Conservation (phyloP, 2,329 filamentous ascomycete species). For the Exophiala viscosa region DNA sequence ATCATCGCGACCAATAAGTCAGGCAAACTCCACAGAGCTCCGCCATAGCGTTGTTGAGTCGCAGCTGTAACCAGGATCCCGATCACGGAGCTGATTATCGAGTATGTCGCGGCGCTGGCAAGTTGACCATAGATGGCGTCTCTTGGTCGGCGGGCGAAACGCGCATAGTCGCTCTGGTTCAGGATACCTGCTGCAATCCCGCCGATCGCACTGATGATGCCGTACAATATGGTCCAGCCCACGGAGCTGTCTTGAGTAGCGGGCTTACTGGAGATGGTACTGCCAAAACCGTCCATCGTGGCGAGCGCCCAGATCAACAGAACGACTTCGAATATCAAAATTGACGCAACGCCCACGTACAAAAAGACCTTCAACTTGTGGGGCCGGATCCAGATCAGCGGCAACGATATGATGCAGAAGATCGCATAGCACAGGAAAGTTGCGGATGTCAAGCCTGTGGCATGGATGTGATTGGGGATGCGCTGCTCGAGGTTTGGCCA, state of each 20-base stretch:
- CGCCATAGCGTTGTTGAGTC: conserved; percentile 34
- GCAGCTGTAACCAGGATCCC: conserved; percentile 39
- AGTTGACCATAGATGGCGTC: conserved; percentile 43
- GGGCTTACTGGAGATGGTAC: conserved; percentile 21
- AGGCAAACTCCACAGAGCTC: conserved; percentile 43
- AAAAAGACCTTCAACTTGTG: conserved; percentile 45
- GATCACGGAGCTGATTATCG: conserved; percentile 39
- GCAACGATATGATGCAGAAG: conserved; percentile 44
- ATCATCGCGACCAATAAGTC: conserved; percentile 36
- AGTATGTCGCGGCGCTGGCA: conserved; percentile 38
- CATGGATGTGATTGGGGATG: conserved; percentile 39
- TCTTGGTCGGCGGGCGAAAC: conserved; percentile 40
- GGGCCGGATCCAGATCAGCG: conserved; percentile 45
- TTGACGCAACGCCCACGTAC: conserved; percentile 39
- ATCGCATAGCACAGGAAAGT: conserved; percentile 45
- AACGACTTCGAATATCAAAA: conserved; percentile 40
- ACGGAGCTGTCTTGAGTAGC: conserved; percentile 12
- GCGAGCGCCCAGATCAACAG: conserved; percentile 36
- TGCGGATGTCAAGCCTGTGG: conserved; percentile 37
- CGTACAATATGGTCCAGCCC: conserved; percentile 27
- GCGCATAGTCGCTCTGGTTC: conserved; percentile 46
- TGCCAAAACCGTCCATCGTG: conserved; percentile 33
- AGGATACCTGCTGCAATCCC: conserved; percentile 44
- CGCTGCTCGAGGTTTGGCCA: conserved; percentile 43
- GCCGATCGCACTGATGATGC: conserved; percentile 43